Percentiles rank a stretch among this genome's conserved stretches.
Conservation (phyloP, 345 rosid species). For the Citrus glauca region DNA sequence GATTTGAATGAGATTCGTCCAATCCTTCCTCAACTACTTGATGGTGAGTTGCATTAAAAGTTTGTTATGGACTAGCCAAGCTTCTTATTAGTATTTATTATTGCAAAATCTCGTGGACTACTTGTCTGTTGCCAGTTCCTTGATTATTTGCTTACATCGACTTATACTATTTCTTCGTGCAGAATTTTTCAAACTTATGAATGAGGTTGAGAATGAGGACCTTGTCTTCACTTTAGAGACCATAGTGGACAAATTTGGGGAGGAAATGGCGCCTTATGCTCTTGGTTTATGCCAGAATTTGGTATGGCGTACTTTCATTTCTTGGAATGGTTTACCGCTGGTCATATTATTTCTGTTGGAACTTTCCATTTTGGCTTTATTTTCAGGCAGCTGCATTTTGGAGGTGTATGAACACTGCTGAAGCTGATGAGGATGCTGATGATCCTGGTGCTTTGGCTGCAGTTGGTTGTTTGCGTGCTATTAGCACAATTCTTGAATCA, state of each 20-base stretch:
- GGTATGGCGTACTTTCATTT: constrained; percentile 38
- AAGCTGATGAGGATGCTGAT: constrained; percentile 75
- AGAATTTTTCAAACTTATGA: constrained; percentile 98
- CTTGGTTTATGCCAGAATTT: constrained; percentile 90
- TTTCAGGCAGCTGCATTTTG: constrained; percentile 91
- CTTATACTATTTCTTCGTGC: constrained; percentile 22
- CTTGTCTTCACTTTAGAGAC: constrained; percentile 89
- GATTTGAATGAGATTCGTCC: constrained; percentile 97
- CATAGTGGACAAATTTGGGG: constrained; percentile 92
- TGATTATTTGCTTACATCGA: neutral
- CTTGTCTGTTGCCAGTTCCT: neutral
- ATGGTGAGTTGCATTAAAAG: constrained; percentile 48
- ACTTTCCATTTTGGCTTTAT: neutral
- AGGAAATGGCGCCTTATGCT: constrained; percentile 97
- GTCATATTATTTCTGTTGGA: neutral
- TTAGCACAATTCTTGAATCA: constrained; percentile 93
- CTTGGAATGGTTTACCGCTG: neutral
- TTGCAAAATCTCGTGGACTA: neutral
- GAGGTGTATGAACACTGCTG: constrained; percentile 91
- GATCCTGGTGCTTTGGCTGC: constrained; percentile 97
- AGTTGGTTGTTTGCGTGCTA: constrained; percentile 94
- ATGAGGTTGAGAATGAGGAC: constrained; percentile 98
- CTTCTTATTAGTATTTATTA: neutral
- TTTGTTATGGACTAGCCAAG: neutral
- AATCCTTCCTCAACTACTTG: constrained; percentile 92